These are phyloP conservation scores for Singerocomus rubriflavus DNA, from an alignment of 1,284 basidiomycete genomes.

Conservation along the genomic window DNA sequence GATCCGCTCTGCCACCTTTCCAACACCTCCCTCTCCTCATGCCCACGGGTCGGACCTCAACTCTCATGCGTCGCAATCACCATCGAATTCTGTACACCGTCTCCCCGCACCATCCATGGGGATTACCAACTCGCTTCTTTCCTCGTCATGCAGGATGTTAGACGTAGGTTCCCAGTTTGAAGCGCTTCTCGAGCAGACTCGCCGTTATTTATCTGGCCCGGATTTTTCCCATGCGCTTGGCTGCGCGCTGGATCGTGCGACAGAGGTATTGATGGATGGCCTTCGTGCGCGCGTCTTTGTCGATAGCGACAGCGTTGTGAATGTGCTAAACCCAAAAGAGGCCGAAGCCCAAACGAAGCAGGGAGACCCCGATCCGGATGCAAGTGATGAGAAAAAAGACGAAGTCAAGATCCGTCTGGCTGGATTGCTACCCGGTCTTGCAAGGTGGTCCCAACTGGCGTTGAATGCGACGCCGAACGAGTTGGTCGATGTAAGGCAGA, in stretches of 20 bases:
- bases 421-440: conserved; percentile 72
- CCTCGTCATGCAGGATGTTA: conserved; percentile 27
- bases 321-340: conserved; percentile 17
- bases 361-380: conserved; percentile 13
- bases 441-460: conserved; percentile 72
- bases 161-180: conserved; percentile 53
- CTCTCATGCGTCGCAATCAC: conserved; percentile 18
- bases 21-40: conserved; percentile 25
- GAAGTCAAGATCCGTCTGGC: conserved; percentile 64
- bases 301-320: conserved; percentile 25
- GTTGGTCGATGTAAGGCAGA: conserved; percentile 69
- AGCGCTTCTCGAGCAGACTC: conserved; percentile 67
- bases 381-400: conserved; percentile 24
- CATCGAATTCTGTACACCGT: conserved; percentile 1
- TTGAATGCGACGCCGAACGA: conserved; percentile 77
- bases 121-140: conserved; percentile 15
- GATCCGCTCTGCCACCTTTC: conserved; percentile 12
- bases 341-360: conserved; percentile 16
- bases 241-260: conserved; percentile 65
- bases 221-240: conserved; percentile 72
- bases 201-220: conserved; percentile 56
- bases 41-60: conserved; percentile 14
- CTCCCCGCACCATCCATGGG: background rate
- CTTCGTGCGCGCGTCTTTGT: conserved; percentile 57
- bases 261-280: conserved; percentile 50